phyloP scores from a whole-genome alignment of 257 asterid genomes.

The Solanum pimpinellifolium region DNA sequence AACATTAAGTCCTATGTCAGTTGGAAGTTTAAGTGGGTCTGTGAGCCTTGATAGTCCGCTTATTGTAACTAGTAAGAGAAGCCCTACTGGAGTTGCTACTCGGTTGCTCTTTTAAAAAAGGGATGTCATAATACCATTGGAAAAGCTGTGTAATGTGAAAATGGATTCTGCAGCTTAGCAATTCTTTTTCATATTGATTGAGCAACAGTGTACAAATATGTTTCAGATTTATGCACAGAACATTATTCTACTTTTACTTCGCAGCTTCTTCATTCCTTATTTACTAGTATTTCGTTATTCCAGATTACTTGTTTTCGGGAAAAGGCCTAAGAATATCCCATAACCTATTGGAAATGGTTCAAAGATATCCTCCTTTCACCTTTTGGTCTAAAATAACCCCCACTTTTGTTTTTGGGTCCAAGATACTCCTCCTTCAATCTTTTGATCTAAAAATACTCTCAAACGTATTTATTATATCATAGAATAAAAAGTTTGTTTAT shows the following conservation, averaged over 20 bases:
- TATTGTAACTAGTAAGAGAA: neutral
- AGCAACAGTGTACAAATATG: neutral
- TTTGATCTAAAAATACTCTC: neutral
- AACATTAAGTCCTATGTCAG: conserved; percentile 2
- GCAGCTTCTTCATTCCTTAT: neutral
- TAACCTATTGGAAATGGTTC: neutral
- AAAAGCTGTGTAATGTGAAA: neutral
- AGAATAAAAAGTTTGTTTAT: too few relatives aligned
- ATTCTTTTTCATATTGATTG: neutral
- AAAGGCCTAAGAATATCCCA: neutral
- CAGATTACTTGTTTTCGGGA: neutral
- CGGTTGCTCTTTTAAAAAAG: too few relatives aligned
- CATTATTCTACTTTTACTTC: neutral
- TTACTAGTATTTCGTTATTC: neutral
- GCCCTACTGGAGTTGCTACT: neutral
- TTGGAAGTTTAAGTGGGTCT: conserved; percentile 3
- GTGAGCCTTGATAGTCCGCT: neutral
- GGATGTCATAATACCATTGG: neutral
- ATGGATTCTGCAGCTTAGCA: neutral
- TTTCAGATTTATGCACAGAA: neutral
- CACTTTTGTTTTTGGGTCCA: neutral
- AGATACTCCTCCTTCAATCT: neutral
- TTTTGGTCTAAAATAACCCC: neutral
- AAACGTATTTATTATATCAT: too few relatives aligned
- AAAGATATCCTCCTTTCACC: too few relatives aligned